Evolutionary conservation across 306 rosid species (phyloP).

Genomic region (Albizia julibrissin): DNA sequence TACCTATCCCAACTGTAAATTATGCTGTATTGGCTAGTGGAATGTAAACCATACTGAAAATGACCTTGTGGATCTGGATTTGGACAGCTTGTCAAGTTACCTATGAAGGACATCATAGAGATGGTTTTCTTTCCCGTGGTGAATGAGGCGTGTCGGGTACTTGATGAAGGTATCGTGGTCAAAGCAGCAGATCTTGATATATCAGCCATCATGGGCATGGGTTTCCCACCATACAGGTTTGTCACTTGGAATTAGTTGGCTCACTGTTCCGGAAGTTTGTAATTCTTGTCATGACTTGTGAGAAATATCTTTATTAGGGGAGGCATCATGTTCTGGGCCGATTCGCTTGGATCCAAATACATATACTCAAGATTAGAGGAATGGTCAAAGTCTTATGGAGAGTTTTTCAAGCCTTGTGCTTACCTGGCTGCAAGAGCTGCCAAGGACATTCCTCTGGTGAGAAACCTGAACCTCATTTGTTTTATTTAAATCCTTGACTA

Average conservation of each 20-base stretch:
- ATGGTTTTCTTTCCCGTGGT: conserved; percentile 96
- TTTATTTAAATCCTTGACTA: conserved; percentile 3
- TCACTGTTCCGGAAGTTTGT: background rate
- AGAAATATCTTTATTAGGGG: conserved; percentile 65
- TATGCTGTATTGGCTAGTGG: background rate
- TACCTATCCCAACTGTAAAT: conserved; percentile 21
- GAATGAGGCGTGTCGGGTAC: conserved; percentile 95
- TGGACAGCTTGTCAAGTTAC: conserved; percentile 71
- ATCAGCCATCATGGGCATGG: conserved; percentile 90
- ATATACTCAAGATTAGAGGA: conserved; percentile 75
- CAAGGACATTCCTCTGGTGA: conserved; percentile 78
- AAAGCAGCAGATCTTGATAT: conserved; percentile 93
- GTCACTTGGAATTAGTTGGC: conserved; percentile 19
- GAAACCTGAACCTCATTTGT: conserved; percentile 36
- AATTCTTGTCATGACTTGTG: conserved; percentile 24
- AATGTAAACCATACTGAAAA: conserved; percentile 1
- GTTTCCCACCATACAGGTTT: conserved; percentile 96
- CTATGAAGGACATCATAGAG: conserved; percentile 84
- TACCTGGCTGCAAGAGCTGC: conserved; percentile 95
- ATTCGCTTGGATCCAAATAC: conserved; percentile 87
- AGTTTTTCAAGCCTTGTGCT: conserved; percentile 88
- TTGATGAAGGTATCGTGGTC: conserved; percentile 89
- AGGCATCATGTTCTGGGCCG: conserved; percentile 96
- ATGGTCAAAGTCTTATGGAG: conserved; percentile 79
- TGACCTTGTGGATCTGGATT: conserved; percentile 31